Evolutionary conservation across 176 grass and related monocot species (phyloP), one percentile per base, ranked within the genome.

Genomic region (Miscanthus lutarioriparius): DNA sequence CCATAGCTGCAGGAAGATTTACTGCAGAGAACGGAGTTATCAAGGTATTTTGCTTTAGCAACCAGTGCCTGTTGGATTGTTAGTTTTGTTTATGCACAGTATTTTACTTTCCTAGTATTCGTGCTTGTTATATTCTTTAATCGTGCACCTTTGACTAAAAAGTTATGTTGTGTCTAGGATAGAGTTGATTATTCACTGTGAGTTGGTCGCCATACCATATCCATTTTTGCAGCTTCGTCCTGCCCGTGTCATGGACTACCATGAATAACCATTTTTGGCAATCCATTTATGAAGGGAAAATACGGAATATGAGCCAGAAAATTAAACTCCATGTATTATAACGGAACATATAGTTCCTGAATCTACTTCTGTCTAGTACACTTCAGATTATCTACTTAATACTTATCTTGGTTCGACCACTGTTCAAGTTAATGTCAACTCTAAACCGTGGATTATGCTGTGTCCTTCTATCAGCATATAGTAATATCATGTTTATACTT

Each of bases 1-100:
- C 96, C 64, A 83, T 92, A 76, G 91, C 96, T 78, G 96, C 96
- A 86, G 96, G 96, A 82, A 95, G 91, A 43, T 91, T 98, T 66
- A 90, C 77, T 41, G 93, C 83, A 47, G 70, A 84, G 84, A 75
- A 94, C 84, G 96, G 96, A 76, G 51, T 86, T 68, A 79, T 98
- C 70, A 92, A 89, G 91, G 96, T 95, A 92, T 58, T 79, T 66
- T 27, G 7, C 23, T 65, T 43, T 27, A 70, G 22, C 77, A 74
- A 30, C 20, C 76, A 53, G 62, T 54, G 20, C 67, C 20, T 56
- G 4, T 33, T 53, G 16, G 54, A 74, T 75, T 81, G 32, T 35
- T 70, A 36, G 5, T 38, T 32, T 41, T 41, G 26, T 14, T 56
- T 22, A 45, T 38, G 30, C 14, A 10, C 32, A 47, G 22, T 10